Base-by-base conservation (phyloP, 2,329 filamentous ascomycete genomes). In the Macroventuria anomochaeta region DNA sequence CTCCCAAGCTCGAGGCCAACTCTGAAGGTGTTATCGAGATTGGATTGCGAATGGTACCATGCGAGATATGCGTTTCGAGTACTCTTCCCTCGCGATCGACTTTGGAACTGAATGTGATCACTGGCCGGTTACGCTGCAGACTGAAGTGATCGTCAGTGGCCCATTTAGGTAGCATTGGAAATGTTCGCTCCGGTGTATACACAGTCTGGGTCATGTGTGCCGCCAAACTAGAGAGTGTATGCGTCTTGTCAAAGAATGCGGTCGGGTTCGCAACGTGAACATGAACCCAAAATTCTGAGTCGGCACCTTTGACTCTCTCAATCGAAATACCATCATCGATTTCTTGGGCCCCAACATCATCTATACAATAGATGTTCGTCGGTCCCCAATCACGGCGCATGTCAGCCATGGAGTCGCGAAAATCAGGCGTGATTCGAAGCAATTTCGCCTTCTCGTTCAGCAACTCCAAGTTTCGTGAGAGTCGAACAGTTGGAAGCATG, bases 271-370 rank as follows among this genome's bases (percentile, higher is more conserved):
- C 90, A 34, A 89, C 83, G 70, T 95, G 90, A 26, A 91, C 75
- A 66, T 92, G 89, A 25, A 93, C 78, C 90, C 90, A 95, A 65
- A 84, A 85, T 60, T 88, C 67, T 20, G 43, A 79, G 69, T 17
- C 79, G 57, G 73, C 73, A 15, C 72, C 76, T 3, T 78, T 74
- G 1, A 87, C 82, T 38, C 74, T 71, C 67, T 91, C 87, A 7
- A 95, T 67, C 0, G 90, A 93, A 7, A 96, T 75, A 1, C 87
- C 90, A 68, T 96, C 90, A 62, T 96, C 90, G 53, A 95, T 88
- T 62, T 93, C 86, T 23, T 82, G 77, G 0, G 91, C 88, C 29
- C 75, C 76, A 17, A 80, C 79, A 23, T 83, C 81, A 66, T 96
- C 90, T 55, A 96, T 89, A 61, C 88, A 91, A 68, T 87, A 93